phyloP scores from a whole-genome alignment of 78 protist species.

The Parvularia atlantis region DNA sequence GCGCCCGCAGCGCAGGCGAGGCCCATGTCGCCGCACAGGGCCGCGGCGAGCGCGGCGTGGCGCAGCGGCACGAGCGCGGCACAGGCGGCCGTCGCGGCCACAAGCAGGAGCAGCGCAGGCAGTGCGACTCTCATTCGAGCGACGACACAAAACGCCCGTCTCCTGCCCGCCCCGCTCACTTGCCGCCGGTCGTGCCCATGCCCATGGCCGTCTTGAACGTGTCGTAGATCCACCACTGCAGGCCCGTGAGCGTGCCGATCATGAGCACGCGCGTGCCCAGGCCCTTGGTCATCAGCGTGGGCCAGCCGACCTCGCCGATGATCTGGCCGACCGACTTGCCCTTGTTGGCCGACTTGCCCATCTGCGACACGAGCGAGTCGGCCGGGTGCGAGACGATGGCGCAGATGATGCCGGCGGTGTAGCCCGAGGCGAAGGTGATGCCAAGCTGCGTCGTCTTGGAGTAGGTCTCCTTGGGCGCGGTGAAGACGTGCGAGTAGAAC shows the following conservation, averaged over 20 bases:
- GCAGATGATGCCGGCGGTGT: slow-evolving; percentile 73
- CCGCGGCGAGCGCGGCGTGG: background rate
- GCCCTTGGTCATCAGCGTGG: slow-evolving; percentile 28
- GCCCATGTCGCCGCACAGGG: background rate
- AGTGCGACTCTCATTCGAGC: background rate
- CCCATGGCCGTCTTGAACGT: slow-evolving; percentile 26
- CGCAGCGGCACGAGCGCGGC: background rate
- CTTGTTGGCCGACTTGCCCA: slow-evolving; percentile 18
- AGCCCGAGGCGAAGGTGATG: slow-evolving; percentile 74
- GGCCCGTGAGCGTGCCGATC: slow-evolving; percentile 71
- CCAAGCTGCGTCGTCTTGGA: slow-evolving; percentile 36
- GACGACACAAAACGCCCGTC: background rate
- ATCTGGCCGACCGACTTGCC: slow-evolving; percentile 22
- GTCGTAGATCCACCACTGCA: slow-evolving; percentile 46
- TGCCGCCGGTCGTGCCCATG: slow-evolving; percentile 3
- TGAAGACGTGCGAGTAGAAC: slow-evolving; percentile 27
- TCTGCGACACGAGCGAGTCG: slow-evolving; percentile 62
- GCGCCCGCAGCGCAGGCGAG: background rate
- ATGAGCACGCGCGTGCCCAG: slow-evolving; percentile 55
- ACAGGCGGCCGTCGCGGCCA: background rate
- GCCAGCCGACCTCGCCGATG: slow-evolving; percentile 27
- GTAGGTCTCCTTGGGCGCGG: slow-evolving; percentile 16
- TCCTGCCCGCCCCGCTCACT: background rate
- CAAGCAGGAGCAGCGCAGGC: background rate
- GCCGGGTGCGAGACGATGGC: slow-evolving; percentile 92